Evolutionary conservation across 345 rosid genomes (phyloP).

Genomic region (Theobroma cacao): DNA sequence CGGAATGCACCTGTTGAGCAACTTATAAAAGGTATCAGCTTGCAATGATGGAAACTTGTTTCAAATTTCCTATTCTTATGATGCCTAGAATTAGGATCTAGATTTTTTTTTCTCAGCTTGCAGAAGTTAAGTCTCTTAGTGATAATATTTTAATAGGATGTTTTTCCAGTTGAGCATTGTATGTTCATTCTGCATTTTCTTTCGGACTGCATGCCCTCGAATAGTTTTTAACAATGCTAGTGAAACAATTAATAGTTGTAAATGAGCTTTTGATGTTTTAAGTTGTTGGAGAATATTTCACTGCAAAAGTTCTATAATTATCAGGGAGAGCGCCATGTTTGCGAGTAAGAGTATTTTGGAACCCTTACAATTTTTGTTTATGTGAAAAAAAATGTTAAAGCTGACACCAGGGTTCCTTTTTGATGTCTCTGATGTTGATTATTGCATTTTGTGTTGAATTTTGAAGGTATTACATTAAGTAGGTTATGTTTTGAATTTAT

Average conservation of each 20-base stretch:
- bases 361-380: background rate
- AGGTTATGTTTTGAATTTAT: background rate
- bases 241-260: background rate
- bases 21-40: conserved; percentile 52
- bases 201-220: background rate
- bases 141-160: background rate
- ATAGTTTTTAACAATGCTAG: background rate
- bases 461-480: background rate
- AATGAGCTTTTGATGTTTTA: background rate
- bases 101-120: background rate
- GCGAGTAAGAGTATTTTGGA: background rate
- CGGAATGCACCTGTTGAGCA: conserved; percentile 66
- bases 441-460: background rate
- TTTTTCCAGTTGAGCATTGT: background rate
- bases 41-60: background rate
- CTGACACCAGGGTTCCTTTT: background rate
- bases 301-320: background rate
- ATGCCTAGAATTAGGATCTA: background rate
- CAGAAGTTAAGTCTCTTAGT: background rate
- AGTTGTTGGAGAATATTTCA: background rate
- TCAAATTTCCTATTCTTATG: background rate
- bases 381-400: background rate
- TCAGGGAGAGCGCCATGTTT: background rate
- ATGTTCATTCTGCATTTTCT: background rate
- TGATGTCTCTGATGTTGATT: background rate